Base-by-base conservation (phyloP, 352 stramenopile species). In the Globisporangium splendens region DNA sequence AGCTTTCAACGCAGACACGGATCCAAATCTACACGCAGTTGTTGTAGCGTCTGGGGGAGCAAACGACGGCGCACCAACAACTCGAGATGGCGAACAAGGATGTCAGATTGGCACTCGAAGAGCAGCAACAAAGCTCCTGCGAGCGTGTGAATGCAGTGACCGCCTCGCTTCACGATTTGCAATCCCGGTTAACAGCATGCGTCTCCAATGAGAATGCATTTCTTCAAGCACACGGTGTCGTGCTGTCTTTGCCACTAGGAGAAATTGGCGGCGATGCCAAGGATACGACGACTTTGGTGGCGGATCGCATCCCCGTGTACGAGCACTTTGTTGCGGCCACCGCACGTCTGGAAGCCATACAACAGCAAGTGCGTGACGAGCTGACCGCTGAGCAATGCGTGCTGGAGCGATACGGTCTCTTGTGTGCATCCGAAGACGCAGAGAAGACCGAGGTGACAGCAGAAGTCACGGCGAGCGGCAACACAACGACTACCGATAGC, bases 11-110 rank as follows among this genome's bases (percentile, higher is more conserved):
- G n/a, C 49, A 28, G n/a, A 47, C 35, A 6, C 70, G 65, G 7
- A 21, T 79, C 14, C 42, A 33, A 12, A 61, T 79, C 15, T 79
- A 82, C 58, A 66, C 56, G 14, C 49, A 44, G 50, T 46, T 79
- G 42, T 18, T 74, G 15, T 13, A 59, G 15, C 28, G 28, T 10
- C 28, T 35, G 28, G 28, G 10, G 28, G 28, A 35, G 28, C 28
- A 10, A 8, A 35, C 5, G 28, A 35, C 28, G 28, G 28, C 28
- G 28, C 28, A 35, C 10, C 28, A 35, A 35, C 28, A 35, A 1
- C 28, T 35, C 7, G 28, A 35, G 28, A 8, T 11, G 7, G 28
- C 28, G 28, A 4, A 35, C 10, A 4, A 35, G 28, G 10, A 35
- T 11, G 5, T 35, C 28, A 35, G 0, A 4, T 1, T 35, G 28